Conservation (phyloP, 768 basidiomycete genomes). For the Pholiota molesta region DNA sequence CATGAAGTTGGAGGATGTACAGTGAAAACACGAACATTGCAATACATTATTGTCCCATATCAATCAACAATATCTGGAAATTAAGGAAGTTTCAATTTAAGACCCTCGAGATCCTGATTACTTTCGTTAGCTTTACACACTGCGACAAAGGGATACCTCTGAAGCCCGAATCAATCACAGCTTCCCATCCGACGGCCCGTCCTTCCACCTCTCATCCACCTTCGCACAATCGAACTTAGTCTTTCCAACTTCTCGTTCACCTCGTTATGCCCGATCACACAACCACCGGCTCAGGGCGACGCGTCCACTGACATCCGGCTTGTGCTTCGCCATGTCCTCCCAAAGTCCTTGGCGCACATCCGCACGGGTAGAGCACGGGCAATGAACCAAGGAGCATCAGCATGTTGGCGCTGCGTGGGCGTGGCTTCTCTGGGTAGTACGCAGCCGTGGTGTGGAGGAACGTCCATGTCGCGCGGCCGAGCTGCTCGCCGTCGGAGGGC, state of each 20-base stretch:
- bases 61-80: too few relatives aligned
- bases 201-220: constrained; percentile 89
- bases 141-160: neutral
- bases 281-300: constrained; percentile 79
- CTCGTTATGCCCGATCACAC: constrained; percentile 88
- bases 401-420: constrained; percentile 81
- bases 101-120: too few relatives aligned
- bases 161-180: constrained; percentile 54
- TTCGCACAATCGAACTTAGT: constrained; percentile 78
- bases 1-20: neutral
- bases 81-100: too few relatives aligned
- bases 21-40: neutral
- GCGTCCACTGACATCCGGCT: constrained; percentile 80
- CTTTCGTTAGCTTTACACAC: neutral
- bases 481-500: constrained; percentile 91
- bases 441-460: constrained; percentile 96
- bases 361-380: constrained; percentile 87
- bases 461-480: constrained; percentile 94
- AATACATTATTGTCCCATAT: neutral
- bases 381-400: constrained; percentile 74
- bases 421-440: constrained; percentile 87
- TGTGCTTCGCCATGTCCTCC: constrained; percentile 64
- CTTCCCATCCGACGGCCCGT: constrained; percentile 86
- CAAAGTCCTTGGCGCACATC: constrained; percentile 84
- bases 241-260: constrained; percentile 88